A percentile compares a stretch with the other conserved stretches of the same genome.
These are phyloP conservation scores for Botrytis byssoidea DNA, from an alignment of 2,329 filamentous ascomycete species.

Conservation along the genomic window DNA sequence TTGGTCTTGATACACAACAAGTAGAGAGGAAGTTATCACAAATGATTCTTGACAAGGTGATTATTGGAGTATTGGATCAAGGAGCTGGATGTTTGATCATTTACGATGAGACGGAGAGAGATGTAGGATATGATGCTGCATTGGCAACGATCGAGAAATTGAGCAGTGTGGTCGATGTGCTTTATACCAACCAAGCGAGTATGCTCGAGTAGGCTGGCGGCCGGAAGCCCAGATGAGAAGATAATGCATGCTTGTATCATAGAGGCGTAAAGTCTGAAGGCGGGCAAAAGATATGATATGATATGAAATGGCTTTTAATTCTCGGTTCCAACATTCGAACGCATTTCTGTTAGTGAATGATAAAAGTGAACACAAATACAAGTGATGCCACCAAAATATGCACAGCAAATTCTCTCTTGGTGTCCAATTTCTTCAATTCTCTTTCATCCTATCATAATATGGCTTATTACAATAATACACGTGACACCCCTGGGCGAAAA, in stretches of 20 bases:
- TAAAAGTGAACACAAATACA: neutral
- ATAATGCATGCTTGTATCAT: slow-evolving; percentile 35
- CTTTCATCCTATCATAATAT: neutral
- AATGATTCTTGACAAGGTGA: slow-evolving; percentile 99
- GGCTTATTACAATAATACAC: neutral
- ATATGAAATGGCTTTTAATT: slow-evolving; percentile 11
- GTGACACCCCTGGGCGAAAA: neutral
- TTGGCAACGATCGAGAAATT: slow-evolving; percentile 95
- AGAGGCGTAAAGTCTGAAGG: slow-evolving; percentile 29
- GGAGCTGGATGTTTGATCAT: slow-evolving; percentile 97
- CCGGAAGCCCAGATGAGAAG: slow-evolving; percentile 14
- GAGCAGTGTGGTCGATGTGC: slow-evolving; percentile 92
- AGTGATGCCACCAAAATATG: neutral
- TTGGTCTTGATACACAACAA: slow-evolving; percentile 91
- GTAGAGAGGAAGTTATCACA: slow-evolving; percentile 97
- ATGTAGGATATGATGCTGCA: slow-evolving; percentile 91
- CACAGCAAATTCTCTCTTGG: neutral
- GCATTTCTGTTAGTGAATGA: neutral
- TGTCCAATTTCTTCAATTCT: neutral
- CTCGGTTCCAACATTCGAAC: too few relatives aligned
- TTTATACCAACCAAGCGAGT: slow-evolving; percentile 97
- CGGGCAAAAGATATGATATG: slow-evolving; percentile 15
- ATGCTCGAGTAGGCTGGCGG: slow-evolving; percentile 70
- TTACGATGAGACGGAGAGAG: slow-evolving; percentile 90
- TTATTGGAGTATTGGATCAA: slow-evolving; percentile 95